Percentiles rank a stretch among this genome's conserved stretches.
These are phyloP conservation scores for Pythium grandisporangium DNA, from an alignment of 352 stramenopile genomes.

Conservation along the genomic window DNA sequence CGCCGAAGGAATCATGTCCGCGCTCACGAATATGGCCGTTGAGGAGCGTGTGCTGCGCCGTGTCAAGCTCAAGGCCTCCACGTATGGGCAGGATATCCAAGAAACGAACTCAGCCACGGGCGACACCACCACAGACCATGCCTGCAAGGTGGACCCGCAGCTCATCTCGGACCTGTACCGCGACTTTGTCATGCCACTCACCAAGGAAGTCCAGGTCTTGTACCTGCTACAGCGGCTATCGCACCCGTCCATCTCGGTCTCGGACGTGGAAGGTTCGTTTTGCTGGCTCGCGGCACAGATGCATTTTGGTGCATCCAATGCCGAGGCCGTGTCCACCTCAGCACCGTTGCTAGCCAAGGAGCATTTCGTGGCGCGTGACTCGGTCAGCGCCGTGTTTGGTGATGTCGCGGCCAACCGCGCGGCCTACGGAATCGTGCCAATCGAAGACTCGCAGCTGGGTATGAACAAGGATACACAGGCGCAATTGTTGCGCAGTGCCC, in stretches of 20 bases:
- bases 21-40: conserved; percentile 92
- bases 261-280: conserved; percentile 62
- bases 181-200: conserved; percentile 98
- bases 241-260: conserved; percentile 67
- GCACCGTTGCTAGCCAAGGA: conserved; percentile 20
- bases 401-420: conserved; percentile 73
- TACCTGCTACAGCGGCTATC: conserved; percentile 82
- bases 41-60: conserved; percentile 90
- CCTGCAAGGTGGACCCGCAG: conserved; percentile 93
- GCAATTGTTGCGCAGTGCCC: conserved; percentile 50
- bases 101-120: conserved; percentile 23
- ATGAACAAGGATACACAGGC: conserved; percentile 86
- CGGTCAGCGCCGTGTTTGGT: conserved; percentile 71
- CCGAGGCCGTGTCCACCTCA: too few relatives aligned
- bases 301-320: conserved; percentile 38
- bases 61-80: conserved; percentile 94
- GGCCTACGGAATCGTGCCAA: conserved; percentile 78
- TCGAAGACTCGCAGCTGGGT: conserved; percentile 75
- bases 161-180: conserved; percentile 96
- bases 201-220: conserved; percentile 97
- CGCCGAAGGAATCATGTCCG: conserved; percentile 92
- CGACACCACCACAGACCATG: conserved; percentile 17
- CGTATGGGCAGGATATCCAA: conserved; percentile 88
- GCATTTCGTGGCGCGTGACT: conserved; percentile 45
- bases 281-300: conserved; percentile 62